Percentiles rank a stretch among this genome's conserved stretches.
Evolutionary conservation across 208 protist genomes (phyloP).

Genomic region (Phytomonas serpens): DNA sequence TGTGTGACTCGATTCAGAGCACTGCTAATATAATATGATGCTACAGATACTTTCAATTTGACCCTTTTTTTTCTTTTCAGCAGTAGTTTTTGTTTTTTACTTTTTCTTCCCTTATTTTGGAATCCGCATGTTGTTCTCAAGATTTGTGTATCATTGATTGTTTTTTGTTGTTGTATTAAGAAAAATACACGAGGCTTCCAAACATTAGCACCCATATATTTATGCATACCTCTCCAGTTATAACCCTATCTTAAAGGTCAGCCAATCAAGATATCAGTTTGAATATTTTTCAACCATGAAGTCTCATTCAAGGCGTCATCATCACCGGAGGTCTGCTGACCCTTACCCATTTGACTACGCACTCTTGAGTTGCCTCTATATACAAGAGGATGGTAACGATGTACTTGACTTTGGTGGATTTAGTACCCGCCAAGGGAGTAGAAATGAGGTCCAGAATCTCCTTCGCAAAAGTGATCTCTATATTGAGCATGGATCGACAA

Average conservation of each 20-base stretch:
- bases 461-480: constrained; percentile 27
- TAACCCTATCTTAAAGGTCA: constrained; percentile 3
- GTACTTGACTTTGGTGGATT: constrained; percentile 73
- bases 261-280: background rate
- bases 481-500: constrained; percentile 4
- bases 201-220: background rate
- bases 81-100: background rate
- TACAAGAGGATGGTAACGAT: constrained; percentile 64
- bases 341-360: constrained; percentile 62
- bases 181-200: background rate
- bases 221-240: background rate
- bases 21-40: background rate
- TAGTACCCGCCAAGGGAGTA: constrained; percentile 4
- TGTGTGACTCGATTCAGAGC: background rate
- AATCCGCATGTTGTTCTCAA: background rate
- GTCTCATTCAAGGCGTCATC: constrained; percentile 26
- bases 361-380: constrained; percentile 57
- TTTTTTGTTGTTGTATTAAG: constrained; percentile 5
- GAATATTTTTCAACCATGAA: constrained; percentile 34
- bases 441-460: constrained; percentile 16
- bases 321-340: constrained; percentile 23
- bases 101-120: background rate
- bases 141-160: background rate
- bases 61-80: too few species aligned
- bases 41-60: background rate